Conservation (phyloP, 371 early-diverging fungal genomes). For the Mortierella sp. region DNA sequence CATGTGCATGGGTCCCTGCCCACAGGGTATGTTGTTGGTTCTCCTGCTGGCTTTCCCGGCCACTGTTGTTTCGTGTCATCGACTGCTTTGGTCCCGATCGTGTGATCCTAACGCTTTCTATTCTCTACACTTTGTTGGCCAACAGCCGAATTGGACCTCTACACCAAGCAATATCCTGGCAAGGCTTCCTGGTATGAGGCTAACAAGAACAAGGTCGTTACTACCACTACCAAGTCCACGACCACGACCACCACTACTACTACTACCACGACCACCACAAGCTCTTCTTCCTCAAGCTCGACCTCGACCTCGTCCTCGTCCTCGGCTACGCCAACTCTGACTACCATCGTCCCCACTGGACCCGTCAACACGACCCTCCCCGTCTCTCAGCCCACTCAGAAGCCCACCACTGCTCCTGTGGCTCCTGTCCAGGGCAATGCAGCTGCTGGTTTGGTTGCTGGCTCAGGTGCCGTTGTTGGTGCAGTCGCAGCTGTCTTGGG, state of each 20-base stretch:
- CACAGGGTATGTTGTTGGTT: too few relatives aligned
- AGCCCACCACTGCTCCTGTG: too few relatives aligned
- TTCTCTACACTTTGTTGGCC: too few relatives aligned
- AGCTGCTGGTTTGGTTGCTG: conserved; percentile 6
- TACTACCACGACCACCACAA: background rate
- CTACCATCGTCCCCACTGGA: background rate
- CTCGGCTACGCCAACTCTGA: too few relatives aligned
- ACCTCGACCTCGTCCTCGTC: background rate
- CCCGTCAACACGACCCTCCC: too few relatives aligned
- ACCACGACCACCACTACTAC: conserved; percentile 18
- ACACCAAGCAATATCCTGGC: conserved; percentile 21
- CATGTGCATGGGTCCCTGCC: conserved; percentile 14
- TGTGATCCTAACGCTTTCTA: too few relatives aligned
- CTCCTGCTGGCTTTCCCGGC: too few relatives aligned
- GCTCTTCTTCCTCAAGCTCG: background rate
- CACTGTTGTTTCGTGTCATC: too few relatives aligned
- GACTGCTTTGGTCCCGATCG: too few relatives aligned
- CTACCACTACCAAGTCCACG: conserved; percentile 15
- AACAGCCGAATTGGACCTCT: conserved; percentile 17
- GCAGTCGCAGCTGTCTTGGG: conserved; percentile 6
- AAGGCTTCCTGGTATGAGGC: conserved; percentile 46
- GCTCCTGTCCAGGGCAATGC: background rate
- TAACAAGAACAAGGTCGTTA: conserved; percentile 8
- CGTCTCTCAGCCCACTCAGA: too few relatives aligned
- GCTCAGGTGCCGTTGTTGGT: conserved; percentile 2